Conservation (phyloP, 768 basidiomycete species). For the Pleurotus tuber-regium region DNA sequence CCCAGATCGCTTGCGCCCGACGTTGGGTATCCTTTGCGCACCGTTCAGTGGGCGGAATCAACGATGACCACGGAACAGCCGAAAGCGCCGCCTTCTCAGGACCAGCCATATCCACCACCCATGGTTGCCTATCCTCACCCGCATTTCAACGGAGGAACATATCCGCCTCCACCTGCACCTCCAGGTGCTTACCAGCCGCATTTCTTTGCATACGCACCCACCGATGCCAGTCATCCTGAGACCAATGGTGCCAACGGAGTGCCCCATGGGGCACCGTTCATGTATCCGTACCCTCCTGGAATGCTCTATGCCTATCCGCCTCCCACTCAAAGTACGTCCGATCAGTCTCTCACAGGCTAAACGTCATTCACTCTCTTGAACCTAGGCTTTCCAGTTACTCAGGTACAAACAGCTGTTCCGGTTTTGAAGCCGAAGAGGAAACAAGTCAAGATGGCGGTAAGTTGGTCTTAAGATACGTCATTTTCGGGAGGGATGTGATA, state of each 20-base stretch:
- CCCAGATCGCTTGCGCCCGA: slow-evolving; percentile 6
- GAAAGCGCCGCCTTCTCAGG: slow-evolving; percentile 3
- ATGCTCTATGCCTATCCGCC: slow-evolving; percentile 42
- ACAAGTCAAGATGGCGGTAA: slow-evolving; percentile 84
- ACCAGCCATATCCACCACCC: background rate
- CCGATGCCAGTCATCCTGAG: slow-evolving; percentile 34
- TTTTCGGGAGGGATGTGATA: background rate
- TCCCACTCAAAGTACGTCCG: slow-evolving; percentile 33
- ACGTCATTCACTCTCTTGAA: background rate
- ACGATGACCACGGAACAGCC: slow-evolving; percentile 11
- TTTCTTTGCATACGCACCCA: slow-evolving; percentile 41
- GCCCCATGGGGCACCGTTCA: slow-evolving; percentile 32
- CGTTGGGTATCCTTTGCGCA: slow-evolving; percentile 7
- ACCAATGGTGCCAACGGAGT: slow-evolving; percentile 27
- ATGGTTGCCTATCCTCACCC: slow-evolving; percentile 8
- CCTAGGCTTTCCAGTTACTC: slow-evolving; percentile 5
- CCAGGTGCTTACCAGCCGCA: slow-evolving; percentile 36
- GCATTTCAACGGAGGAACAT: slow-evolving; percentile 29
- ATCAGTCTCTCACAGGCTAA: background rate
- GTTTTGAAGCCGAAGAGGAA: slow-evolving; percentile 63
- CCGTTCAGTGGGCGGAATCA: slow-evolving; percentile 8
- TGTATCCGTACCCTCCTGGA: slow-evolving; percentile 42
- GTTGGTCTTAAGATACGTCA: slow-evolving; percentile 19
- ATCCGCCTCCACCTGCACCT: slow-evolving; percentile 31
- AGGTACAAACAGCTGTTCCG: slow-evolving; percentile 10